Percentiles rank a stretch among this genome's conserved stretches.
phyloP scores from a whole-genome alignment of 129 eudicot species.

The Smallanthus sonchifolius region DNA sequence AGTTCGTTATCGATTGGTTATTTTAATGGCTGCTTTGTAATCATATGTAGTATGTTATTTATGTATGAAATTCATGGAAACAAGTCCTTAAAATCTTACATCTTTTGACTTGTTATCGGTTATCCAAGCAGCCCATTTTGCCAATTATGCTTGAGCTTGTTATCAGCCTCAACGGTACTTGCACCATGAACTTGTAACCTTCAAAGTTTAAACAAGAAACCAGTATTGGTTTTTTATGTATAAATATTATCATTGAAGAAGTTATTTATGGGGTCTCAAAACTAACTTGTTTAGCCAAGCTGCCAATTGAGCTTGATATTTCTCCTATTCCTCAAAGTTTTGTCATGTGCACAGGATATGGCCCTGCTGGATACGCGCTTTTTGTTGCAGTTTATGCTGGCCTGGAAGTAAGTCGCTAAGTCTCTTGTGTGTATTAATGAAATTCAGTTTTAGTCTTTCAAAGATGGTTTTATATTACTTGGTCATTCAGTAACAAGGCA shows the following conservation, averaged over 20 bases:
- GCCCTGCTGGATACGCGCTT: constrained; percentile 95
- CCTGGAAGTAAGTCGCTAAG: constrained; percentile 67
- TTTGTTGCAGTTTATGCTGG: constrained; percentile 97
- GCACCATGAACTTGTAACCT: background rate
- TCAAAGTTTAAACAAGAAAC: background rate
- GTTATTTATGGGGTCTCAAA: background rate
- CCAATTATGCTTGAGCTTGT: background rate
- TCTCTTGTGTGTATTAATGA: constrained; percentile 4
- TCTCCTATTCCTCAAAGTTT: constrained; percentile 2
- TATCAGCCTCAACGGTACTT: background rate
- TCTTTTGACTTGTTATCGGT: background rate
- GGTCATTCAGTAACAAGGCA: background rate
- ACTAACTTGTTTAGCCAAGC: background rate
- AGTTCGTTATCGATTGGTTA: background rate
- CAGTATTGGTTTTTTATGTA: background rate
- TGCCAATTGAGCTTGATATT: background rate
- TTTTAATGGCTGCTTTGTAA: background rate
- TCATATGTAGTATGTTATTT: background rate
- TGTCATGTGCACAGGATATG: constrained; percentile 66
- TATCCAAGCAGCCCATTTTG: background rate
- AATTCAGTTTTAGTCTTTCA: background rate
- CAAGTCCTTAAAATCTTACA: background rate
- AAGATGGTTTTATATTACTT: background rate
- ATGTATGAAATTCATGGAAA: background rate
- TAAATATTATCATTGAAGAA: background rate